phyloP scores from a whole-genome alignment of 192 early-diverging fungal genomes.

The Gigaspora rosea region DNA sequence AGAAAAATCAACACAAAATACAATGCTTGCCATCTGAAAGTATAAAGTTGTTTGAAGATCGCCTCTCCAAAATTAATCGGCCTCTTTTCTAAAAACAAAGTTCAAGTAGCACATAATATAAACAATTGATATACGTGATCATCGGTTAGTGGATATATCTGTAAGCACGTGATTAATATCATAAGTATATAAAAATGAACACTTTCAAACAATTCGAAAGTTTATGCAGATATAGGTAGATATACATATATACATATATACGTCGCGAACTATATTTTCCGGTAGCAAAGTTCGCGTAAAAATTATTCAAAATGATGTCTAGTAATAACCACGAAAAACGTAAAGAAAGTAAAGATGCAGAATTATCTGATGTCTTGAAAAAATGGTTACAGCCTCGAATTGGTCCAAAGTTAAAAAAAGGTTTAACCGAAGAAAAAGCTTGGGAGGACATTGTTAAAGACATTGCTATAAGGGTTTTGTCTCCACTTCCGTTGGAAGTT shows the following conservation, averaged over 20 bases:
- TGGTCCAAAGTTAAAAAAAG: slow-evolving; percentile 3
- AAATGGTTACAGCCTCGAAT: slow-evolving; percentile 26
- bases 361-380: slow-evolving; percentile 18
- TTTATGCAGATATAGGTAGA: no score
- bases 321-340: not conserved
- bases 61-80: no score
- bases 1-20: not conserved
- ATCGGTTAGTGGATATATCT: no score
- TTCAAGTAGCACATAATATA: no score
- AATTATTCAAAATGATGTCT: not conserved
- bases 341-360: slow-evolving; percentile 18
- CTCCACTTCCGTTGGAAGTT: not conserved
- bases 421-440: slow-evolving; percentile 18
- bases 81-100: no score
- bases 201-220: no score
- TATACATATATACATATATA: no score
- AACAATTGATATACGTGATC: no score
- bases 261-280: no score
- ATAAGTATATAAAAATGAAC: no score
- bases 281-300: not conserved
- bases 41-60: no score
- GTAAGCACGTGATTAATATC: no score
- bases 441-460: slow-evolving; percentile 29
- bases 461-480: slow-evolving; percentile 16
- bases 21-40: not conserved